phyloP scores from a whole-genome alignment of 805 yeast species.

The Candida tibetensis region DNA sequence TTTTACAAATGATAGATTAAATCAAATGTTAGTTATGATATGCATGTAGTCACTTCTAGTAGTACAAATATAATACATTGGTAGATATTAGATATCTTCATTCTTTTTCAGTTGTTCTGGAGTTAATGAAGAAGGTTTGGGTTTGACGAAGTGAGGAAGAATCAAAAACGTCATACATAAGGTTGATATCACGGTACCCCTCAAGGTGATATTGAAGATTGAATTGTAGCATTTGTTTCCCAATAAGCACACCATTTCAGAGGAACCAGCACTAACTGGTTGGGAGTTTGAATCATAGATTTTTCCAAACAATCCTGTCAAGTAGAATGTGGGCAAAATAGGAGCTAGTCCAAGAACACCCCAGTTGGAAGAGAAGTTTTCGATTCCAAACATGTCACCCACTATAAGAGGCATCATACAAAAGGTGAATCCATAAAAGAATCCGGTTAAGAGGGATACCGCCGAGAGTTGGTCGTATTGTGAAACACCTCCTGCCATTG shows the following conservation, averaged over 20 bases:
- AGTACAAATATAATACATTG: neutral
- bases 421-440: constrained; percentile 70
- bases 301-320: constrained; percentile 62
- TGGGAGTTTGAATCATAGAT: constrained; percentile 51
- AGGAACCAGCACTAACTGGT: constrained; percentile 5
- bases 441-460: constrained; percentile 58
- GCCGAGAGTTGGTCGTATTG: constrained; percentile 42
- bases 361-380: constrained; percentile 67
- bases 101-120: neutral
- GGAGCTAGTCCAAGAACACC: constrained; percentile 70
- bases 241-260: constrained; percentile 20
- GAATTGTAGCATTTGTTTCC: constrained; percentile 45
- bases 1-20: too few species aligned
- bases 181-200: constrained; percentile 29
- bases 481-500: constrained; percentile 38
- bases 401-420: constrained; percentile 74
- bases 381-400: constrained; percentile 72
- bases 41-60: too few species aligned
- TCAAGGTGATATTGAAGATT: constrained; percentile 40
- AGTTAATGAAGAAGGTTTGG: neutral
- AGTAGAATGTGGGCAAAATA: constrained; percentile 53
- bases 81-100: neutral
- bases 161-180: constrained; percentile 12
- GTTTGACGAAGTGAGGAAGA: neutral
- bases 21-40: too few species aligned